Evolutionary conservation across 1,284 basidiomycete genomes (phyloP).

Genomic region (Austroboletus niveus): DNA sequence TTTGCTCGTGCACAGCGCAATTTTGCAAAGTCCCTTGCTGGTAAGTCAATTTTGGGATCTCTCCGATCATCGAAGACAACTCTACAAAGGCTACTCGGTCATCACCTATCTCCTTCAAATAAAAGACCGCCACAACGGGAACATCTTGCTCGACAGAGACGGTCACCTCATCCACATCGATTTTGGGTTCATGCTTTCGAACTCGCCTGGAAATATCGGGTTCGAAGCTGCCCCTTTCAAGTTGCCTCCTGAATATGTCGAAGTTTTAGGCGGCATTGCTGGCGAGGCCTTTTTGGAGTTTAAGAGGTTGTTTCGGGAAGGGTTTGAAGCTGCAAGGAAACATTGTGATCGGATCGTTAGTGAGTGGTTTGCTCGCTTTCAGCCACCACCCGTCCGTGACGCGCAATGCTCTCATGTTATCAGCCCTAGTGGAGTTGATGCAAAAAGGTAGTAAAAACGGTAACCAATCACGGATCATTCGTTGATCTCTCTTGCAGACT

Average conservation of each 20-base stretch:
- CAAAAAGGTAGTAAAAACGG: conserved; percentile 69
- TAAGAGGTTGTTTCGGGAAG: conserved; percentile 84
- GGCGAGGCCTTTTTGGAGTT: conserved; percentile 83
- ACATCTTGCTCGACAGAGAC: conserved; percentile 93
- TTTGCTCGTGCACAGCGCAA: conserved; percentile 85
- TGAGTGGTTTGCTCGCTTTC: conserved; percentile 40
- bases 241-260: conserved; percentile 91
- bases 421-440: conserved; percentile 94
- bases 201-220: conserved; percentile 95
- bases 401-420: not conserved
- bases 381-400: conserved; percentile 5
- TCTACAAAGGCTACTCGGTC: conserved; percentile 78
- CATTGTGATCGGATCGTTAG: conserved; percentile 97
- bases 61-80: not conserved
- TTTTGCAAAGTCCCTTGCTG: conserved; percentile 94
- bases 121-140: conserved; percentile 99
- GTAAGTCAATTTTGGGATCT: conserved; percentile 35
- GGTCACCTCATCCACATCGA: conserved; percentile 96
- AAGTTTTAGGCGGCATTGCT: conserved; percentile 89
- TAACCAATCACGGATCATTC: not conserved
- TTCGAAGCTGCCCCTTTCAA: conserved; percentile 99
- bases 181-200: conserved; percentile 98
- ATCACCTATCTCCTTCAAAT: conserved; percentile 96
- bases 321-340: conserved; percentile 92
- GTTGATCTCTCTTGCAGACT: conserved; percentile 55